These are phyloP conservation scores for Ilex paraguariensis DNA, from an alignment of 305 asterid genomes.

Conservation along the genomic window DNA sequence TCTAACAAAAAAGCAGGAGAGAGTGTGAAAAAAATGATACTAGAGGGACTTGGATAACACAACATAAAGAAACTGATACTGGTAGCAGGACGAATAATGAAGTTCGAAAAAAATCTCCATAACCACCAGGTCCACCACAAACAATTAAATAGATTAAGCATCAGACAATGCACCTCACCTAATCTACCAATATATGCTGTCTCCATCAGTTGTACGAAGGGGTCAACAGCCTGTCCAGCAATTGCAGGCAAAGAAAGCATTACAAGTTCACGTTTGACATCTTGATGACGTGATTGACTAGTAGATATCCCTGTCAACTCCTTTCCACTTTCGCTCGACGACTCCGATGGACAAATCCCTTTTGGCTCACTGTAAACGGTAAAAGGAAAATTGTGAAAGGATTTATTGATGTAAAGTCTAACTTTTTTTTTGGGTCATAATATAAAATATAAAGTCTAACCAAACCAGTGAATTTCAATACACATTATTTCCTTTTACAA, in stretches of 20 bases:
- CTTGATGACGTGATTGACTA: constrained; percentile 22
- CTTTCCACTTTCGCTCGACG: constrained; percentile 16
- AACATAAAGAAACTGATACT: no score
- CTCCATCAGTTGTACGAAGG: constrained; percentile 78
- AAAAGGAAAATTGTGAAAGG: no score
- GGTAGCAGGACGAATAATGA: neutral
- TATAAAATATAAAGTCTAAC: no score
- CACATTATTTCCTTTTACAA: no score
- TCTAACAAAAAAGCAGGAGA: no score
- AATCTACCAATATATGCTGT: constrained; percentile 82
- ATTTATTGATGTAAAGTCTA: no score
- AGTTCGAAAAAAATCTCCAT: no score
- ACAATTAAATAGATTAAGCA: neutral
- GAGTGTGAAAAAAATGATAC: no score
- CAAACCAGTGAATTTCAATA: no score
- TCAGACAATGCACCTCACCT: constrained; percentile 45
- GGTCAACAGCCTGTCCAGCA: constrained; percentile 92
- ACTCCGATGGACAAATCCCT: constrained; percentile 30
- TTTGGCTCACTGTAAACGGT: constrained; percentile 33
- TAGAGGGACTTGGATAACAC: no score
- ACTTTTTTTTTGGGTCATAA: no score
- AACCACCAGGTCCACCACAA: no score
- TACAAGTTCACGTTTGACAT: constrained; percentile 59
- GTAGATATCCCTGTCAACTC: constrained; percentile 25
- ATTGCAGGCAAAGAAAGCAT: constrained; percentile 78